Base-by-base conservation (phyloP, 331 rosid genomes). In the Acacia concinna region DNA sequence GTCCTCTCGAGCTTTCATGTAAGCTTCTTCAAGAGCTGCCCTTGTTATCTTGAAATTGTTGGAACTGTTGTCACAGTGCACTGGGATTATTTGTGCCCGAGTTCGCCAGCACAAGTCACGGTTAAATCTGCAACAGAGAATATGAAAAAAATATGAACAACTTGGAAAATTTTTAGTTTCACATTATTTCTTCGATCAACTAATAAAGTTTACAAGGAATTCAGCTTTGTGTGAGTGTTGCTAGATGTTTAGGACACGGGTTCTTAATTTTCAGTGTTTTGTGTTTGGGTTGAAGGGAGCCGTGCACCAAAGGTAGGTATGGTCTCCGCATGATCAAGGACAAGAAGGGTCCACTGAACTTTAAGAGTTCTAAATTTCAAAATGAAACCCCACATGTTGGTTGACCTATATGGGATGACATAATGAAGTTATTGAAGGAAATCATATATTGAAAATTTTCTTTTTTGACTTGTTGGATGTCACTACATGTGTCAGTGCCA, bases 91-190 rank as follows among this genome's bases (percentile, higher is more conserved):
- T 74, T 85, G 83, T 25, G 75, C 87, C 38, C 91, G 85, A 7
- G 98, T 89, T 82, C 98, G 34, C 98, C 98, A 94, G 27, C 93
- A 81, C 15, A 91, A 73, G 80, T 94, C 98, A n/a, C 97, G 81
- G 3, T 64, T 81, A 35, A 87, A 94, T 71, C 98, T 94, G 91
- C 67, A 73, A 44, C 59, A 30, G 38, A 37, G 35, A 67, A 44
- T 44, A 44, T 66, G 75, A 30, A 78, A 28, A 27, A 23, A 14
- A 37, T 35, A 23, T 23, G 21, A 68, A 32, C 49, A 71, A 69
- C 38, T 62, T 15, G 23, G 56, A 66, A 30, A 21, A 8, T 1
- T 38, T 38, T 38, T 38, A 34, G 38, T 34, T 34, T 34, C 38
- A 34, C 38, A 4, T 34, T 4, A 34, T 34, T 34, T 34, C 38